phyloP scores from a whole-genome alignment of 164 flowering plant genomes.

The Hamamelis virginiana region DNA sequence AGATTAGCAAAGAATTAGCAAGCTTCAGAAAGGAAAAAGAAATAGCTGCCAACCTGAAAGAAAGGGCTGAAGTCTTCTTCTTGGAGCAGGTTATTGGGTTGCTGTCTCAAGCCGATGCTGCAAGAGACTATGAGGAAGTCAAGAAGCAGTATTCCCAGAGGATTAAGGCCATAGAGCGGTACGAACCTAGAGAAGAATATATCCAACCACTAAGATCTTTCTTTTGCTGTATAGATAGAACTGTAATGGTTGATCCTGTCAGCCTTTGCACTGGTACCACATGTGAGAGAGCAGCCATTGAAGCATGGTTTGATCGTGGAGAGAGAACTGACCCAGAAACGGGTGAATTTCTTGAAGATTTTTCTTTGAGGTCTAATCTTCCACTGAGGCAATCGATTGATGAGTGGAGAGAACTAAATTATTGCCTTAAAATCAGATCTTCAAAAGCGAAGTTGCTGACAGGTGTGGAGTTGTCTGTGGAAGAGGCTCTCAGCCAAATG shows the following conservation, averaged over 20 bases:
- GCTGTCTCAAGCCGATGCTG: conserved; percentile 73
- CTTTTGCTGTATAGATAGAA: conserved; percentile 42
- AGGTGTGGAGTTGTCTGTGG: conserved; percentile 25
- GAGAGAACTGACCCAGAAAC: conserved; percentile 58
- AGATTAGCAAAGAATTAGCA: conserved; percentile 60
- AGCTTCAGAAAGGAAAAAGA: conserved; percentile 59
- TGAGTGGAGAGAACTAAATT: conserved; percentile 80
- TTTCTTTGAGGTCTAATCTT: conserved; percentile 53
- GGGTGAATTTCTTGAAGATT: conserved; percentile 50
- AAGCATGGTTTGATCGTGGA: conserved; percentile 53
- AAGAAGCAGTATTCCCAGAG: conserved; percentile 44
- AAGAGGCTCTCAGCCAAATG: conserved; percentile 52
- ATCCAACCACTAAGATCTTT: conserved; percentile 56
- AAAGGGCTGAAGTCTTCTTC: conserved; percentile 57
- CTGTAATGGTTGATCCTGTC: conserved; percentile 73
- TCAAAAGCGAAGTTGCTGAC: conserved; percentile 42
- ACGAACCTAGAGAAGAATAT: conserved; percentile 33
- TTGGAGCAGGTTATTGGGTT: conserved; percentile 67
- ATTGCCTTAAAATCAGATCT: conserved; percentile 56
- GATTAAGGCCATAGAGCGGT: conserved; percentile 42
- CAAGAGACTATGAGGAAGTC: conserved; percentile 57
- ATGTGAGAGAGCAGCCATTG: conserved; percentile 58
- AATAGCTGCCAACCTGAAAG: conserved; percentile 62
- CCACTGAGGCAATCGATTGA: conserved; percentile 61
- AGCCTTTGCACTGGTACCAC: conserved; percentile 73